Evolutionary conservation across 2,329 filamentous ascomycete genomes (phyloP), one percentile per base, ranked within the genome.

Genomic region (Aphanoascus verrucosus): DNA sequence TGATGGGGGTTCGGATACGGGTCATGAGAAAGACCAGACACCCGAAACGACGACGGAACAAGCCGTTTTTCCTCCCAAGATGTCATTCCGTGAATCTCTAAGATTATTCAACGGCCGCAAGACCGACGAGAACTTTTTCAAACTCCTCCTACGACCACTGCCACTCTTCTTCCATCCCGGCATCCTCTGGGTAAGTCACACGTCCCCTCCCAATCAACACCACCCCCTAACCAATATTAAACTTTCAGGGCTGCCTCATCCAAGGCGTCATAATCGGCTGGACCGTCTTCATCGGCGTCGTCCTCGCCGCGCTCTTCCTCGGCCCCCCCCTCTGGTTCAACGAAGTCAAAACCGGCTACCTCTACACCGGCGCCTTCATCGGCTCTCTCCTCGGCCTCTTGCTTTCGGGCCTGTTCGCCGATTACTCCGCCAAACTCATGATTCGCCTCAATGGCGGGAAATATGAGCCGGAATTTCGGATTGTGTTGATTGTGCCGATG

Each of bases 201-300:
- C 75, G 55, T 15, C 52, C 43, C 11, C 42, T 38, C 3, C 6
- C 15, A 37, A 23, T 41, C 15, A 23, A 42, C 14, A n/a, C n/a
- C 43, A n/a, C 17, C 5, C 17, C 2, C 17, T 60, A 62, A 42
- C 60, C 54, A 38, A 19, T 42, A 20, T 43, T 46, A n/a, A n/a
- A n/a, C n/a, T 19, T 17, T 1, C 19, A 71, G 70, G 77, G 78
- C 14, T 82, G 79, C 62, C 74, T 96, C 2, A 87, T 90, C 48
- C 90, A 95, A 75, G 90, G 90, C 14, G 81, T 86, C 3, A 81
- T 95, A 64, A 95, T 96, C 63, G 91, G 90, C 59, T 97, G 91
- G 90, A 94, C 90, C 1, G 87, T 96, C 14, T 88, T 96, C 64
- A 91, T 94, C 59, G 86, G 87, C 54, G 84, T 93, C 56, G 82